Conservation (phyloP, 2,329 filamentous ascomycete species). For the Verticillium klebahnii region DNA sequence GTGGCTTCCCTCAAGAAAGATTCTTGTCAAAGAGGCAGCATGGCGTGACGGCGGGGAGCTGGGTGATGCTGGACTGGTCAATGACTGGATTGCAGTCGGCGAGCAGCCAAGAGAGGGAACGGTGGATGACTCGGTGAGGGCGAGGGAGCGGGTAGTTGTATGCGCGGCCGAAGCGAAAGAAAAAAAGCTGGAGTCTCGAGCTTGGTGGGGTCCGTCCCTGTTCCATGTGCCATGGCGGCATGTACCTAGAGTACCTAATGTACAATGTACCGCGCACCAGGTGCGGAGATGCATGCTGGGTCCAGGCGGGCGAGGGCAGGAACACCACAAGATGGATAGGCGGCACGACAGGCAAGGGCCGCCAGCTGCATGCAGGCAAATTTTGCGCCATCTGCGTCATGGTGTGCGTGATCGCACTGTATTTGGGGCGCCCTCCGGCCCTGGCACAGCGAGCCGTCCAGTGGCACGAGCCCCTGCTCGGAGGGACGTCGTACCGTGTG, state of each 20-base stretch:
- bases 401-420: not conserved
- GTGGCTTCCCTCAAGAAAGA: not conserved
- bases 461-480: not conserved
- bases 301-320: not conserved
- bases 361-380: not conserved
- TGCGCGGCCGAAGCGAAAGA: not conserved
- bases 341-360: not conserved
- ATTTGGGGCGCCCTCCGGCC: not conserved
- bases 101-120: not conserved
- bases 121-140: not conserved
- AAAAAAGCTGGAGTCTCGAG: not conserved
- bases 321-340: not conserved
- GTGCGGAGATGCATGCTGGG: not conserved
- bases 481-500: not conserved
- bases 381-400: not conserved
- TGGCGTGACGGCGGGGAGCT: not conserved
- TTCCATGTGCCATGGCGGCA: not conserved
- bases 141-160: not conserved
- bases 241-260: not conserved
- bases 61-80: not conserved
- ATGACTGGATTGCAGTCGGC: not conserved
- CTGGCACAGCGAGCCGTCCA: not conserved
- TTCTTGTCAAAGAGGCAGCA: conserved; percentile 1
- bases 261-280: not conserved
- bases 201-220: not conserved